phyloP scores from a whole-genome alignment of 441 rosid species.

The Geranium incanum region DNA sequence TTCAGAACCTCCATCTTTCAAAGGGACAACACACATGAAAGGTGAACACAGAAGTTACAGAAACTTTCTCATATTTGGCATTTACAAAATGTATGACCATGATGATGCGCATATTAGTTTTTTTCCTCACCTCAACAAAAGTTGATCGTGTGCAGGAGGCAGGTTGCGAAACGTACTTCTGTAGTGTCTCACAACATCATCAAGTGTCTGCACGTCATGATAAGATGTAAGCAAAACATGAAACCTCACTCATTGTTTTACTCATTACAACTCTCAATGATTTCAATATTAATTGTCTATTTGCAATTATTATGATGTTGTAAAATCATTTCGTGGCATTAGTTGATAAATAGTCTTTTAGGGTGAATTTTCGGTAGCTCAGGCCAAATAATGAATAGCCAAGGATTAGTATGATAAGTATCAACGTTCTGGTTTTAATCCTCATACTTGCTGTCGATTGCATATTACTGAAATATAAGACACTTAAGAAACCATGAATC shows the following conservation, averaged over 20 bases:
- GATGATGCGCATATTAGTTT: neutral
- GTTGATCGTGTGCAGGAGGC: conserved; percentile 40
- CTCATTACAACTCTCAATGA: neutral
- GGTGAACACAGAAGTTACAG: neutral
- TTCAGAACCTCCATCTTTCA: too few species aligned
- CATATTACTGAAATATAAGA: too few species aligned
- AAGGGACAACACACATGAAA: neutral
- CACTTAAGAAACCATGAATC: too few species aligned
- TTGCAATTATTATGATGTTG: neutral
- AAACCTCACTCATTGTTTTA: neutral
- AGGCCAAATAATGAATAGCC: neutral
- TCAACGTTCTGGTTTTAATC: too few species aligned
- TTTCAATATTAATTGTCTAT: neutral
- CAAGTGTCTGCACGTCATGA: conserved; percentile 47
- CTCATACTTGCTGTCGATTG: too few species aligned
- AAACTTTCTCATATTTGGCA: neutral
- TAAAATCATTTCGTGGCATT: neutral
- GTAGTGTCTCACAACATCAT: conserved; percentile 46
- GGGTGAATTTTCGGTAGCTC: neutral
- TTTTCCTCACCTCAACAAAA: conserved; percentile 51
- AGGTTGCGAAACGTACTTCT: conserved; percentile 46
- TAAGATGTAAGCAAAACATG: conserved; percentile 9
- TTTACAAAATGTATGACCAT: too few species aligned
- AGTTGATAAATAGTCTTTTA: neutral
- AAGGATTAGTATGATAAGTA: too few species aligned